Evolutionary conservation across 306 rosid genomes (phyloP).

Genomic region (Trifolium pratense): DNA sequence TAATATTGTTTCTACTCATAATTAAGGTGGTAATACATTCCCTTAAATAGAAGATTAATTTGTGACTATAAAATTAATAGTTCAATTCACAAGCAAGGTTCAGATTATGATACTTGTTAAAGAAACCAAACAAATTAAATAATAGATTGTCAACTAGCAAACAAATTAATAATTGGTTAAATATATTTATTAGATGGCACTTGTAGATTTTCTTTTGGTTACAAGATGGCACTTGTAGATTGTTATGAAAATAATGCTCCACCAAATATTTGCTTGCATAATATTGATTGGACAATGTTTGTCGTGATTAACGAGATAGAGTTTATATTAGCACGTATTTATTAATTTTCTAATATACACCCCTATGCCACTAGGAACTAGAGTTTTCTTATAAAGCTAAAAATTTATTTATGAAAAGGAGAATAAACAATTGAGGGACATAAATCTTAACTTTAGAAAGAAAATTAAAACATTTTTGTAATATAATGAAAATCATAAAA

Average conservation of each 20-base stretch:
- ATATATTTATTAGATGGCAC: no score
- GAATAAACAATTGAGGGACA: no score
- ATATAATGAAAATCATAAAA: no score
- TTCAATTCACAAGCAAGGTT: background rate
- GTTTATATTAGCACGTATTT: background rate
- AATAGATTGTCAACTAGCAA: background rate
- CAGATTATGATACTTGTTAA: background rate
- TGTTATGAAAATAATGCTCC: background rate
- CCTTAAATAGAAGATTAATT: background rate
- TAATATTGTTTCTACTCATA: background rate
- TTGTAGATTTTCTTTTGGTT: no score
- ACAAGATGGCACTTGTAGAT: background rate
- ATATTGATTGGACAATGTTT: background rate
- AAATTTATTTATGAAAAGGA: no score
- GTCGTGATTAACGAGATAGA: background rate
- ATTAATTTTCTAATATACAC: no score
- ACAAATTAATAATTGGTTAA: no score
- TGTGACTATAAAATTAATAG: background rate
- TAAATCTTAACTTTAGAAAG: no score
- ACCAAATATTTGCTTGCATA: background rate
- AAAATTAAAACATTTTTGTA: no score
- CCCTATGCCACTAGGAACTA: no score
- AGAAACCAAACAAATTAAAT: background rate
- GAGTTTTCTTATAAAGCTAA: no score
- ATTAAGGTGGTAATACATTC: background rate